A percentile compares a stretch with the other conserved stretches of the same genome.
Evolutionary conservation across 257 asterid genomes (phyloP).

Genomic region (Haberlea rhodopensis): DNA sequence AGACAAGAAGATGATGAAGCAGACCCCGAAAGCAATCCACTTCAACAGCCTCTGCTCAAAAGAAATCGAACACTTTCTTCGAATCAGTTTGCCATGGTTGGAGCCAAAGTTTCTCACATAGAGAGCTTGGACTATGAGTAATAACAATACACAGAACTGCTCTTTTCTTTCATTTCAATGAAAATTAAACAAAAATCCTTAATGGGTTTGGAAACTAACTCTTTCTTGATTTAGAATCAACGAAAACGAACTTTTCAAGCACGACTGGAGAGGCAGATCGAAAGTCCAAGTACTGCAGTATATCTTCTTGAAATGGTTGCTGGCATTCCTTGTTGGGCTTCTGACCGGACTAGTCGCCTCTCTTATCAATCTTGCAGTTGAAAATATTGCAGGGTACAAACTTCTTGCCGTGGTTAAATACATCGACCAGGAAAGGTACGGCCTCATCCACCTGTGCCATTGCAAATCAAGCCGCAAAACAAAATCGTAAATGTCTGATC

Average conservation of each 20-base stretch:
- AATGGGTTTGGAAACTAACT: background rate
- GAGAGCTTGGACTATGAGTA: constrained; percentile 98
- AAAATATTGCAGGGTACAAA: constrained; percentile 87
- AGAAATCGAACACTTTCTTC: constrained; percentile 54
- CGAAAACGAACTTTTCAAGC: constrained; percentile 91
- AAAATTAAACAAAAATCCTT: background rate
- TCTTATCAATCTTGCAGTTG: constrained; percentile 75
- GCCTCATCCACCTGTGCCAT: background rate
- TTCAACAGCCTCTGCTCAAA: constrained; percentile 67
- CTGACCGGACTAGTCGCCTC: constrained; percentile 79
- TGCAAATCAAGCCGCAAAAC: background rate
- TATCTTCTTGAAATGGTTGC: constrained; percentile 66
- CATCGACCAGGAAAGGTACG: constrained; percentile 62
- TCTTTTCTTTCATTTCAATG: background rate
- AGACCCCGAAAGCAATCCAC: constrained; percentile 63
- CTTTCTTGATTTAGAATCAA: constrained; percentile 54
- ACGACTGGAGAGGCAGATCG: constrained; percentile 93
- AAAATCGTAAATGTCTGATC: background rate
- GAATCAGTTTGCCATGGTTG: constrained; percentile 64
- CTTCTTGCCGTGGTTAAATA: constrained; percentile 50
- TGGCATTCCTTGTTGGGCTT: constrained; percentile 83
- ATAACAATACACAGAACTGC: constrained; percentile 22
- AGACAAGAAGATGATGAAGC: constrained; percentile 37
- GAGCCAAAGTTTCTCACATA: constrained; percentile 76
- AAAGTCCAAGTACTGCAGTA: constrained; percentile 66